Base-by-base conservation (phyloP, 2,329 filamentous ascomycete species). In the Neospermospora avenae region DNA sequence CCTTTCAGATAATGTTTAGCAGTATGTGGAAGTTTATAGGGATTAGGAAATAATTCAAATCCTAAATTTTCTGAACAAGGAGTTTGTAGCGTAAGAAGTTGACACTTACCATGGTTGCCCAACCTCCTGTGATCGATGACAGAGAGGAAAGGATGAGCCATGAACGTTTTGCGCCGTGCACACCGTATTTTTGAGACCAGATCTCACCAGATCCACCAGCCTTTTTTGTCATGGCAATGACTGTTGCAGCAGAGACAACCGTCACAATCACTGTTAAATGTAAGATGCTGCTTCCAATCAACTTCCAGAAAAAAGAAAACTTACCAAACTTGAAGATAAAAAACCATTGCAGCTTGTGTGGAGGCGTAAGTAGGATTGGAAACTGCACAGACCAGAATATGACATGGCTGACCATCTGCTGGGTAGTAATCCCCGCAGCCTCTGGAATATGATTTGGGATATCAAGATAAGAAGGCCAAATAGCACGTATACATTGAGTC, bases 371-470 rank as follows among this genome's bases (percentile, higher is more conserved):
- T 14, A 85, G 69, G 49, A 85, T 63, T 24, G 68, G 68, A 45
- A 70, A 68, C 22, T 68, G 65, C 16, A 70, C 58, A 25, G 57
- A 59, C 64, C 64, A 70, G 59, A 69, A 70, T 37, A 86, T 67
- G 60, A 86, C 80, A 65, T 83, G 82, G 44, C 75, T 76, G 34
- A 83, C 67, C 76, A 86, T 77, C 16, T 80, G 79, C 63, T 83
- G 78, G 4, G 79, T 82, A 3, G 80, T 82, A 51, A 84, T 83
- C 14, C 82, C 82, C n/a, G 65, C 64, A 25, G 81, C 77, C 8
- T 71, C 75, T 1, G 72, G 74, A 4, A 86, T 76, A 22, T 76
- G 74, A 65, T 87, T 86, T 0, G 78, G 77, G 11, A 85, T 74
- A 41, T 69, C 53, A 1, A 75, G 74, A 4, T 78, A 86, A 6